These are phyloP conservation scores for Musa beccarii DNA, from an alignment of 176 grass and related monocot genomes.

Conservation along the genomic window DNA sequence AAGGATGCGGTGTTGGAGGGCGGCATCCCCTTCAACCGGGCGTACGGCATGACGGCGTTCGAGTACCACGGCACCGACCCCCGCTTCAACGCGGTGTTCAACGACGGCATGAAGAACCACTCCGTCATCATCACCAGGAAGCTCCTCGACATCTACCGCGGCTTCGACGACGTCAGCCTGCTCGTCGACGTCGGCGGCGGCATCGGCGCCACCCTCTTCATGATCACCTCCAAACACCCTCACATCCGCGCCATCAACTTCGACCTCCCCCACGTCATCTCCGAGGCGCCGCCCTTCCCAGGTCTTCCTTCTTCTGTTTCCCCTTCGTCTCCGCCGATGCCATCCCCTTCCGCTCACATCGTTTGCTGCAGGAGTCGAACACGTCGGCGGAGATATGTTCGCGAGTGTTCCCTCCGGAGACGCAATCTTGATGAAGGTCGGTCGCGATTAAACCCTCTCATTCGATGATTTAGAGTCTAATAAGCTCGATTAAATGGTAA, in stretches of 20 bases:
- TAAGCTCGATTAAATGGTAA: too few species aligned
- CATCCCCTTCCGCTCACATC: background rate
- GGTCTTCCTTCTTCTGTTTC: slow-evolving; percentile 10
- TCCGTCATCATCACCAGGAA: slow-evolving; percentile 76
- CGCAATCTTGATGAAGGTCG: slow-evolving; percentile 82
- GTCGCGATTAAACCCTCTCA: too few species aligned
- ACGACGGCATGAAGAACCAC: slow-evolving; percentile 95
- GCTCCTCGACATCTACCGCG: slow-evolving; percentile 63
- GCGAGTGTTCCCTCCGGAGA: slow-evolving; percentile 45
- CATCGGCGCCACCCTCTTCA: slow-evolving; percentile 57
- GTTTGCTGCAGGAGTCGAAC: slow-evolving; percentile 30
- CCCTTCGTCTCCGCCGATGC: background rate
- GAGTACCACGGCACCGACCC: slow-evolving; percentile 84
- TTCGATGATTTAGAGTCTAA: too few species aligned
- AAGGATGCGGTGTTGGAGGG: slow-evolving; percentile 72
- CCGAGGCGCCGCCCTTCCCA: slow-evolving; percentile 74
- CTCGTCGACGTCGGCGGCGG: slow-evolving; percentile 86
- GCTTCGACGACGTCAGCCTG: slow-evolving; percentile 44
- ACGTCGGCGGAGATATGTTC: slow-evolving; percentile 90
- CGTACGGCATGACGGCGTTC: slow-evolving; percentile 80
- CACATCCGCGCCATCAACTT: slow-evolving; percentile 55
- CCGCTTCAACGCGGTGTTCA: slow-evolving; percentile 82
- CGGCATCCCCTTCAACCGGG: slow-evolving; percentile 95
- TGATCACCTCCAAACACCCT: slow-evolving; percentile 42
- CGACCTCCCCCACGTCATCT: slow-evolving; percentile 94